Evolutionary conservation across 345 rosid species (phyloP).

Genomic region (Clarkia xantiana): DNA sequence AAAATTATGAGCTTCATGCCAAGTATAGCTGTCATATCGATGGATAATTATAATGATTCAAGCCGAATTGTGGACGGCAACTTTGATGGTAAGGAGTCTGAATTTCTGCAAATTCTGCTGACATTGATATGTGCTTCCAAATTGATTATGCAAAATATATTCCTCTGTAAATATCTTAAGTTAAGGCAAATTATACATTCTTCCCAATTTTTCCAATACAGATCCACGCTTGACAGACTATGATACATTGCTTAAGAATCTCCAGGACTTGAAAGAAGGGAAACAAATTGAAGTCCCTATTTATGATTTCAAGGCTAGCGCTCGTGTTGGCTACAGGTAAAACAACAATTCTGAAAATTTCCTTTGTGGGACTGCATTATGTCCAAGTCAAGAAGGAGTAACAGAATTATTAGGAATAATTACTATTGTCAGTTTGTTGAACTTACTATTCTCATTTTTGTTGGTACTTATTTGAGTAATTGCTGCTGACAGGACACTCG

Average conservation of each 20-base stretch:
- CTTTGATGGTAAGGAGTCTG: slow-evolving; percentile 25
- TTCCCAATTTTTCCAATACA: slow-evolving; percentile 20
- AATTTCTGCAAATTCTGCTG: no score
- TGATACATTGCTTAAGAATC: slow-evolving; percentile 71
- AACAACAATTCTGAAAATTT: no score
- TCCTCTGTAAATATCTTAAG: background rate
- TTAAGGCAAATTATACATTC: background rate
- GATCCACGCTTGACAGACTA: slow-evolving; percentile 97
- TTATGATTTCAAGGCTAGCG: slow-evolving; percentile 90
- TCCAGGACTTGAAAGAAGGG: slow-evolving; percentile 67
- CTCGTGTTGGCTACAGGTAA: slow-evolving; percentile 86
- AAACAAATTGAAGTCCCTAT: slow-evolving; percentile 73
- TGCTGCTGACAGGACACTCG: slow-evolving; percentile 44
- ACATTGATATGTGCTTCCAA: no score
- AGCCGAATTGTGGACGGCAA: slow-evolving; percentile 88
- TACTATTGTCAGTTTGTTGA: no score
- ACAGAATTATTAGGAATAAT: no score
- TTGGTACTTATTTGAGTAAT: background rate
- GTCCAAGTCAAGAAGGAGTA: no score
- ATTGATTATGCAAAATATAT: no score
- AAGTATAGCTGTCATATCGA: slow-evolving; percentile 72
- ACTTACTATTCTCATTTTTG: no score
- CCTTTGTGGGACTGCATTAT: no score
- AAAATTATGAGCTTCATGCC: slow-evolving; percentile 79
- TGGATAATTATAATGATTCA: slow-evolving; percentile 89